Base-by-base conservation (phyloP, 108 stramenopile species). In the Conticribra guillardii region DNA sequence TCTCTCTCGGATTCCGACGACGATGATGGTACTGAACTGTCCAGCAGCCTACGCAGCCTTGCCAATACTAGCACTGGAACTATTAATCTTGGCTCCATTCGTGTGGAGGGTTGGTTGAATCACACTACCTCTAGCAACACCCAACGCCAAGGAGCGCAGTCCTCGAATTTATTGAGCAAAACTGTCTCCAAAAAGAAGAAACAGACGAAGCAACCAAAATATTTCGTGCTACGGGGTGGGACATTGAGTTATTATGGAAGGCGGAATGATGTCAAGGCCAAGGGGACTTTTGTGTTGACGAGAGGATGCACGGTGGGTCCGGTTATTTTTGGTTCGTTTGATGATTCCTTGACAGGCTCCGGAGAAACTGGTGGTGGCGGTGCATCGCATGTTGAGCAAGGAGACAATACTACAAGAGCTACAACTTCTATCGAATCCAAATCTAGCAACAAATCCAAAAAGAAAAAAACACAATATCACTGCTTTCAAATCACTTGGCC, bases 251-350 rank as follows among this genome's bases (percentile, higher is more conserved):
- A 79, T 37, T 82, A 82, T 46, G n/a, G 47, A 8, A 56, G 55
- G 48, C 34, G 32, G 47, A 57, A 73, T 18, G 77, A 82, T 45
- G 63, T 82, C 46, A 78, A 79, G 51, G 72, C 81, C 45, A 82
- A 82, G 73, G 81, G 81, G 41, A 78, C 71, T 8, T 73, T 78
- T 55, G 69, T 82, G 15, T 50, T 82, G 31, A 73, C 54, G 2
- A 67, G 64, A 29, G 71, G 65, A 7, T 79, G 81, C 29, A 56
- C 54, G 17, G 77, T 82, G 19, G 61, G 77, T 28, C 77, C 71
- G 1, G 76, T 82, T 18, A 64, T 71, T 16, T 67, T 48, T 48
- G 51, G 50, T 33, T 50, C 77, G 31, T 71, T 71, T 33, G 79
- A 71, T 47, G 68, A 61, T 22, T 46, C 23, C n/a, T n/a, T n/a